Base-by-base conservation (phyloP, 345 rosid genomes). In the Triadica sebifera region DNA sequence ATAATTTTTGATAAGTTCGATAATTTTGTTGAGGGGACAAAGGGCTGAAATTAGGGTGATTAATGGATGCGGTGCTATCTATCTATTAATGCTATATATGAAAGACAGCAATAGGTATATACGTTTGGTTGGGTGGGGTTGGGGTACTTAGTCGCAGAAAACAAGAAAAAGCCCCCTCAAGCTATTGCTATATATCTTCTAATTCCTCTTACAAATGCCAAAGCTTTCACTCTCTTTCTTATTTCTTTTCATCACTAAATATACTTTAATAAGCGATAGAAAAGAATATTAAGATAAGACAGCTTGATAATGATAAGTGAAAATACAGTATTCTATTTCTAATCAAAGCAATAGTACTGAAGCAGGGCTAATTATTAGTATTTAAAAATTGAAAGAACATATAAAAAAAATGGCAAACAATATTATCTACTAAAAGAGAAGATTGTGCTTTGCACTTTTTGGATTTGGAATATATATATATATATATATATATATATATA, bases 11-110 rank as follows among this genome's bases (percentile, higher is more conserved):
- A 70, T 66, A 81, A 84, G 62, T 87, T 86, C 83, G 77, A 89
- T 85, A 81, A 84, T 78, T 89, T 87, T 89, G 90, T 84, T 87
- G 85, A 82, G 90, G 90, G 87, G 90, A 87, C 90, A 85, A 51
- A 67, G 66, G 84, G 87, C 92, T 76, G 85, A 82, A 82, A 77
- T 89, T 85, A 79, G 82, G 92, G 89, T 55, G 78, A 73, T 50
- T 73, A 79, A 74, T 76, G 80, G 83, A 81, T 70, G 80, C 12
- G 62, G 7, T 29, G 39, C 56, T 51, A 15, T 29, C n/a, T n/a
- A n/a, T n/a, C 34, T 29, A 29, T 1, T 29, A 29, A 29, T 58
- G 63, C 63, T 63, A 63, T 9, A 77, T 77, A 50, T 70, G 71
- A 67, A 77, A 79, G 80, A 83, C 82, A 85, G 57, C 71, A 79